Percentiles rank a stretch among this genome's conserved stretches.
Evolutionary conservation across 768 basidiomycete species (phyloP).

Genomic region (Tulasnella sp.): DNA sequence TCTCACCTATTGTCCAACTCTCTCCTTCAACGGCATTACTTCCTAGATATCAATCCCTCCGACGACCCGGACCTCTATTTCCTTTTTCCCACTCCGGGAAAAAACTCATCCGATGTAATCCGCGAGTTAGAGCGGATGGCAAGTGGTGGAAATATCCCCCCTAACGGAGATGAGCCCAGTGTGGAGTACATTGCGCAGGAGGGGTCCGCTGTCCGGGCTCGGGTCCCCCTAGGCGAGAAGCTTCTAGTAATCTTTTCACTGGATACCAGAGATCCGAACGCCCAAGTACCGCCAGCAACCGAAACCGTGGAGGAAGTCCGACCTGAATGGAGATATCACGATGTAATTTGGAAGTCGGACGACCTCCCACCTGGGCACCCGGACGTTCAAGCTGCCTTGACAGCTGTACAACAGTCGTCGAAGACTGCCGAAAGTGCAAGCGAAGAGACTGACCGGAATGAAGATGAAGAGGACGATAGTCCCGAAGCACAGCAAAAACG

Average conservation of each 20-base stretch:
- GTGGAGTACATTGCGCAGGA: constrained; percentile 14
- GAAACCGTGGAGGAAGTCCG: background rate
- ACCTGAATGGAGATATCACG: constrained; percentile 11
- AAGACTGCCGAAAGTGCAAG: background rate
- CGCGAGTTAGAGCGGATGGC: constrained; percentile 4
- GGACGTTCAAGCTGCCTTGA: background rate
- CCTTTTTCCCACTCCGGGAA: constrained; percentile 6
- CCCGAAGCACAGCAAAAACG: background rate
- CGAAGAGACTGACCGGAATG: background rate
- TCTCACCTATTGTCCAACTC: constrained; percentile 23
- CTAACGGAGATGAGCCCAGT: background rate
- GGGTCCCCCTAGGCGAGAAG: background rate
- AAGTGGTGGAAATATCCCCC: background rate
- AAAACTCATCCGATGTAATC: background rate
- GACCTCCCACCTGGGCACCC: background rate
- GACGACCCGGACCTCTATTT: constrained; percentile 25
- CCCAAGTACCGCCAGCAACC: background rate
- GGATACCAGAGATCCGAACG: background rate
- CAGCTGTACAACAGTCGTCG: background rate
- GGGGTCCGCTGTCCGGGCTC: background rate
- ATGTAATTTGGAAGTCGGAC: constrained; percentile 13
- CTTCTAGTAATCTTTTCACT: constrained; percentile 15
- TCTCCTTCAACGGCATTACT: constrained; percentile 25
- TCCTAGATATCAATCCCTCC: constrained; percentile 22
- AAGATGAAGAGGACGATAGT: background rate